Evolutionary conservation across 768 basidiomycete species (phyloP), one percentile per base, ranked within the genome.

Genomic region (Collybia nuda): DNA sequence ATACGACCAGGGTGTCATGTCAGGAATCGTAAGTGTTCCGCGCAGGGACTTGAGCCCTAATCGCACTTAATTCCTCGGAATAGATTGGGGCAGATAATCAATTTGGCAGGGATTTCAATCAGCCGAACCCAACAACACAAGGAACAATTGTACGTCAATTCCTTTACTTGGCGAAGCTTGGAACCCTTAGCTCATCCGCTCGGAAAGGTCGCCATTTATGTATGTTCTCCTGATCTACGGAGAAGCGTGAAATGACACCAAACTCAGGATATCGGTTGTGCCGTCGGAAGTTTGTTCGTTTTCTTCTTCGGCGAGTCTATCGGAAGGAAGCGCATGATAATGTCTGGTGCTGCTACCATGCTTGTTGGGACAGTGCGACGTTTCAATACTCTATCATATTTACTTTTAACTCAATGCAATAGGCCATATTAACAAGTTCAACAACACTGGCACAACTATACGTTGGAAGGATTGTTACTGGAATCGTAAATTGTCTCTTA

Each of bases 1-100:
- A 1, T 72, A 73, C 51, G 71, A 72, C 55, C 69, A 72, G 53
- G 72, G 72, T 14, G 71, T 73, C 23, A 74, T 73, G 72, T 72
- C 71, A 24, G 71, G 72, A 7, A 69, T 73, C 28, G 72, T 72
- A 46, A 23, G 59, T 39, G 9, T 24, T 42, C 15, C 21, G 32
- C 22, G 2, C 17, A 7, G 12, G 8, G 24, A 26, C 7, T 18
- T n/a, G 23, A 24, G 19, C 23, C 14, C 21, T 28, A 18, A 21
- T 23, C 15, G 17, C 5, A n/a, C 17, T 37, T 9, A 32, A 6
- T 32, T 32, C 7, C 32, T 32, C 14, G 32, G 32, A 32, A 32
- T 32, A 70, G 70, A 71, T 73, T 39, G 72, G 72, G 3, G 71
- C 72, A n/a, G 60, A 72, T 53, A 73, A 73, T 47, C 71, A 67